Conservation (phyloP, 225 moss, liverwort and hornwort species). For the Thuidium tamariscinum region DNA sequence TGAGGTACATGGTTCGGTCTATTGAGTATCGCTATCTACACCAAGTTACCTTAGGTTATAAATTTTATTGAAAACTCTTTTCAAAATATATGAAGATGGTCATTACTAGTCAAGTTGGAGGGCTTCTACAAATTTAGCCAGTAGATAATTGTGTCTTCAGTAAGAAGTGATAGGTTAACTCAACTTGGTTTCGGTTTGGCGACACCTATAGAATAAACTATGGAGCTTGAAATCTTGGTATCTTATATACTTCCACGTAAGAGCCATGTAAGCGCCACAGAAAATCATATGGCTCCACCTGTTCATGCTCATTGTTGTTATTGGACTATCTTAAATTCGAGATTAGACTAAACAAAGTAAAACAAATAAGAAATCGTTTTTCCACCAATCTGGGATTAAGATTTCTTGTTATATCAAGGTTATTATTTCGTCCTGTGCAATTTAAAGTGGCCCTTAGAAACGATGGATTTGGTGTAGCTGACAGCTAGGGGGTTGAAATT, state of each 20-base stretch:
- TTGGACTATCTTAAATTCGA: background rate
- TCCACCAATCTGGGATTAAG: background rate
- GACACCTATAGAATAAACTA: background rate
- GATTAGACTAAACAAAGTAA: background rate
- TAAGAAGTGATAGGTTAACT: background rate
- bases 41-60: background rate
- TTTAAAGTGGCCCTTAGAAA: background rate
- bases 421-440: background rate
- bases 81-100: background rate
- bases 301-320: background rate
- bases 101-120: background rate
- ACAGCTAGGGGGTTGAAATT: background rate
- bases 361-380: background rate
- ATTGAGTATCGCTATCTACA: background rate
- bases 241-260: background rate
- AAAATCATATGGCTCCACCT: background rate
- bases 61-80: background rate
- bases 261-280: background rate
- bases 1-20: background rate
- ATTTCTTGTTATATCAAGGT: background rate
- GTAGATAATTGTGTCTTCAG: background rate
- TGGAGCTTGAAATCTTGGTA: background rate
- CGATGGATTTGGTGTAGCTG: background rate
- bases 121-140: background rate
- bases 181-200: too few relatives aligned